These are phyloP conservation scores for Cyclocybe aegerita DNA, from an alignment of 768 basidiomycete species.

Conservation along the genomic window DNA sequence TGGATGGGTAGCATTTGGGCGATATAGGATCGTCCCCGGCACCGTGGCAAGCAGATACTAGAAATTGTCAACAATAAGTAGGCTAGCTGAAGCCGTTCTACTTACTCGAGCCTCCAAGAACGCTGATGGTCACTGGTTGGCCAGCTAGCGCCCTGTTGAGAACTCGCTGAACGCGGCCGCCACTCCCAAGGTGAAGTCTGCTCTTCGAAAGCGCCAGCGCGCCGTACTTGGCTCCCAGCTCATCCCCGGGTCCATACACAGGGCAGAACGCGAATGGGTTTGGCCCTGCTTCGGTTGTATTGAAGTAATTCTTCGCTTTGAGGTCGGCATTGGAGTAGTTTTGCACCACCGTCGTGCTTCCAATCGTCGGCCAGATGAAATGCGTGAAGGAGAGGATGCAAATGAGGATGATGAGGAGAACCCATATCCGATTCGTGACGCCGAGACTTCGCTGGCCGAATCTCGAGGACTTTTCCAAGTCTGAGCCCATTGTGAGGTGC, in stretches of 20 bases:
- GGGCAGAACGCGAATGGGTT: slow-evolving; percentile 94
- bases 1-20: slow-evolving; percentile 85
- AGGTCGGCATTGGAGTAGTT: slow-evolving; percentile 48
- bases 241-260: slow-evolving; percentile 78
- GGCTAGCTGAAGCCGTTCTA: slow-evolving; percentile 13
- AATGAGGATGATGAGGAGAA: slow-evolving; percentile 53
- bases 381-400: slow-evolving; percentile 57
- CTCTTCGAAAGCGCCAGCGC: slow-evolving; percentile 71
- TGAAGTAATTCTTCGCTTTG: slow-evolving; percentile 82
- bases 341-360: slow-evolving; percentile 18
- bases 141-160: slow-evolving; percentile 83
- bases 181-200: slow-evolving; percentile 75
- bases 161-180: slow-evolving; percentile 78
- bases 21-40: slow-evolving; percentile 90
- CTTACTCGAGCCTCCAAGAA: slow-evolving; percentile 85
- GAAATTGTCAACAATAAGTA: slow-evolving; percentile 1
- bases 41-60: slow-evolving; percentile 92
- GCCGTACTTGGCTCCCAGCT: slow-evolving; percentile 78
- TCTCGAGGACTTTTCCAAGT: slow-evolving; percentile 52
- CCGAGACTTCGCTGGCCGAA: slow-evolving; percentile 58
- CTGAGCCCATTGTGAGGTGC: slow-evolving; percentile 42
- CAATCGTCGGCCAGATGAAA: slow-evolving; percentile 45
- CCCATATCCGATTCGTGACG: slow-evolving; percentile 70
- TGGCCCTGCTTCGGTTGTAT: slow-evolving; percentile 50
- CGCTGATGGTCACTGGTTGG: slow-evolving; percentile 84